phyloP scores from a whole-genome alignment of 768 basidiomycete genomes.

The Termitomyces sp. region DNA sequence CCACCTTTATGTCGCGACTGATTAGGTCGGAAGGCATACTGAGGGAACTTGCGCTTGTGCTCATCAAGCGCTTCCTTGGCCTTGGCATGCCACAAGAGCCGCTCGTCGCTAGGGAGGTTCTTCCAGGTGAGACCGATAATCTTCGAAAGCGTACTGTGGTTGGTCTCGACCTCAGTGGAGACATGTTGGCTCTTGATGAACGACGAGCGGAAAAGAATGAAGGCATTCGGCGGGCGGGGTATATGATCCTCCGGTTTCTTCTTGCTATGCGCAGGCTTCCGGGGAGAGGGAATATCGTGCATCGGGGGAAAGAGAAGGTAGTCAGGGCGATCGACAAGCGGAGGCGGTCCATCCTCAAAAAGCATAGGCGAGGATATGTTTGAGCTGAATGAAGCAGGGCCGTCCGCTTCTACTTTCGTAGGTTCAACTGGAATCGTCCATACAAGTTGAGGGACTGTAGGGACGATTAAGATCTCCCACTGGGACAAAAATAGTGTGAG shows the following conservation, averaged over 20 bases:
- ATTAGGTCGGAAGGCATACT: constrained; percentile 71
- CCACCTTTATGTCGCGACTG: constrained; percentile 46
- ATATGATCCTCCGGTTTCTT: constrained; percentile 76
- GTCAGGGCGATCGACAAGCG: constrained; percentile 36
- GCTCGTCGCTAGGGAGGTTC: constrained; percentile 71
- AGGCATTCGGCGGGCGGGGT: constrained; percentile 82
- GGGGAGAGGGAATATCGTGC: constrained; percentile 33
- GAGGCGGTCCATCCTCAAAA: constrained; percentile 48
- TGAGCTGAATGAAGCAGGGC: constrained; percentile 52
- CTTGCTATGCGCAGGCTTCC: constrained; percentile 57
- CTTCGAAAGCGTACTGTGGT: constrained; percentile 81
- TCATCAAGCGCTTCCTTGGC: constrained; percentile 72
- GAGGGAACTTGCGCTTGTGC: constrained; percentile 72
- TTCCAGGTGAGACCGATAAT: constrained; percentile 86
- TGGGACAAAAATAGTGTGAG: neutral
- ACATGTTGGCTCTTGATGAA: constrained; percentile 81
- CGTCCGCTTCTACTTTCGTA: constrained; percentile 23
- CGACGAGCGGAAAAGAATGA: constrained; percentile 82
- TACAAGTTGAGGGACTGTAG: constrained; percentile 40
- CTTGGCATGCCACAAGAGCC: constrained; percentile 74
- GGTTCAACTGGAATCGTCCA: constrained; percentile 46
- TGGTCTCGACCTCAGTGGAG: constrained; percentile 74
- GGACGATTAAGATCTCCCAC: constrained; percentile 12
- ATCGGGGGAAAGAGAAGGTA: constrained; percentile 60
- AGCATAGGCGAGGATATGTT: constrained; percentile 53